Conservation (phyloP, 257 asterid species). For the Penstemon barbatus region DNA sequence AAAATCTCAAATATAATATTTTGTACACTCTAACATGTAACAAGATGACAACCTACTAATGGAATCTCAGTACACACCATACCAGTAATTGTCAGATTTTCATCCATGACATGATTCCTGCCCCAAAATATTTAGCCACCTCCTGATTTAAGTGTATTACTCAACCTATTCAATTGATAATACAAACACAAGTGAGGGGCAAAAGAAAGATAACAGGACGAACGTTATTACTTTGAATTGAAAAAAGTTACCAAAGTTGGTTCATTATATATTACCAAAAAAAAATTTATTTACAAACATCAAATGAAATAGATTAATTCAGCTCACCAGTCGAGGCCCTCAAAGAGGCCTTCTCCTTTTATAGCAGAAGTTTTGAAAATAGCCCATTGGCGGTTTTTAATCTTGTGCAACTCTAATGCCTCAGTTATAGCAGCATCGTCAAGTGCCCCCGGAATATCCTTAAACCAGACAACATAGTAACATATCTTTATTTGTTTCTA, state of each 20-base stretch:
- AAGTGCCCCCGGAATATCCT: slow-evolving; percentile 99
- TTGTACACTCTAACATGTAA: slow-evolving; percentile 36
- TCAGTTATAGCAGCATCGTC: slow-evolving; percentile 93
- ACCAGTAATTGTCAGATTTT: slow-evolving; percentile 25
- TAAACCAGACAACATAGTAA: slow-evolving; percentile 22
- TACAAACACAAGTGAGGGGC: slow-evolving; percentile 13
- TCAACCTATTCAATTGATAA: slow-evolving; percentile 55
- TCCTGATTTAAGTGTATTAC: slow-evolving; percentile 77
- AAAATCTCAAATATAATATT: slow-evolving; percentile 16
- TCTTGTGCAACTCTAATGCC: slow-evolving; percentile 86
- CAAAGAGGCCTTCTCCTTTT: slow-evolving; percentile 95
- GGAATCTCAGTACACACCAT: slow-evolving; percentile 31
- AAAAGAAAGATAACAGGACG: neutral
- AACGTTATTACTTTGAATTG: too few relatives aligned
- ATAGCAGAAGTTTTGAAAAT: slow-evolving; percentile 92
- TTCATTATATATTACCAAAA: too few relatives aligned
- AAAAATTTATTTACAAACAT: neutral
- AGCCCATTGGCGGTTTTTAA: slow-evolving; percentile 91
- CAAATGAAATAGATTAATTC: slow-evolving; percentile 6
- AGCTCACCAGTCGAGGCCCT: slow-evolving; percentile 88
- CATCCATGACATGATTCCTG: slow-evolving; percentile 25
- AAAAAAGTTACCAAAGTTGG: too few relatives aligned
- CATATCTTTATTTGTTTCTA: slow-evolving; percentile 4
- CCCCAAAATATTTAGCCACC: slow-evolving; percentile 50
- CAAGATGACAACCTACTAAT: slow-evolving; percentile 30